Base-by-base conservation (phyloP, 441 rosid species). In the Croton laevigatus region DNA sequence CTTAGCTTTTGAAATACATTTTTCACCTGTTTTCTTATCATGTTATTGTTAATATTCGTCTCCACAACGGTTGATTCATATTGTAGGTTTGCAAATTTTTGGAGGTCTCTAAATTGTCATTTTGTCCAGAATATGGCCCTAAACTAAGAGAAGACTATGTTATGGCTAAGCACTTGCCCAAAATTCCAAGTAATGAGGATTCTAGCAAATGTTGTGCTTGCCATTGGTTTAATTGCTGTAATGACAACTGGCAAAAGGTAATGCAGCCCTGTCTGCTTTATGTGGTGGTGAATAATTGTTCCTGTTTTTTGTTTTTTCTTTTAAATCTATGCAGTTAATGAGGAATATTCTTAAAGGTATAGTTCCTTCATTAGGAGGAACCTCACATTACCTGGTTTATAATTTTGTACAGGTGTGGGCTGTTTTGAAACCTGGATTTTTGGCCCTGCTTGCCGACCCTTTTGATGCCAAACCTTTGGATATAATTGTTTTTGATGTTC, bases 181-280 rank as follows among this genome's bases (percentile, higher is more conserved):
- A 84, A 71, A 76, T 91, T 77, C 71, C 84, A 48, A 90, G 76
- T 67, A 73, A 80, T 68, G 92, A 87, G 69, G 93, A 87, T 76
- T 83, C 91, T 36, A 77, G 70, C 73, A 86, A 73, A 78, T 94
- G 98, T 67, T 91, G 94, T 82, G 81, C 86, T 38, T 90, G 98
- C 73, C 62, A 76, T 75, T 90, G 92, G 91, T 87, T 86, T 78
- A 76, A 71, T 87, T 96, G 96, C 82, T 96, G 99, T 80, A 91
- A 91, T 80, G 91, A 93, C 84, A 96, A 87, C 82, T 96, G 98
- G 98, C 96, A 94, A 76, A 96, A 91, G 98, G 99, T 96, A 86
- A 81, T 76, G 75, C 67, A 65, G 69, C 44, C 74, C 78, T 54
- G 9, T 17, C 3, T 1, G 2, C 37, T 6, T 68, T n/a, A 46